phyloP scores from a whole-genome alignment of 75 land plant species.

The Chamaecyparis obtusa region DNA sequence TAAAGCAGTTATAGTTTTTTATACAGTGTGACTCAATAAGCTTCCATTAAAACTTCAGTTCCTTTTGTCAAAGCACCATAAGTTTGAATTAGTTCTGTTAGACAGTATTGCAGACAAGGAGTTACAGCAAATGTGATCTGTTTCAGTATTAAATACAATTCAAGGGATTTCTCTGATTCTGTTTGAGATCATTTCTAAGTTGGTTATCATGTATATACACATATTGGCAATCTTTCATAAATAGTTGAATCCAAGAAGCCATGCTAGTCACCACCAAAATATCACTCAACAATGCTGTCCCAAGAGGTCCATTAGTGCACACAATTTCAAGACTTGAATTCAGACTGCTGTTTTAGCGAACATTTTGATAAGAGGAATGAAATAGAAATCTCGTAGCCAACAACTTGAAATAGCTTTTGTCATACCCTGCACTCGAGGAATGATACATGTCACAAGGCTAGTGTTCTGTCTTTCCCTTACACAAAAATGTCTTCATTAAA shows the following conservation, averaged over 20 bases:
- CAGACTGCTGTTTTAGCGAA: background rate
- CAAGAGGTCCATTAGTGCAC: background rate
- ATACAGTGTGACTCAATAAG: background rate
- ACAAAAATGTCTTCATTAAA: background rate
- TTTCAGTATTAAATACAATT: background rate
- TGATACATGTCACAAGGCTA: background rate
- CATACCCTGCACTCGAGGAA: background rate
- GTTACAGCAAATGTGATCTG: background rate
- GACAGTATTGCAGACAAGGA: background rate
- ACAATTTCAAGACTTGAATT: background rate
- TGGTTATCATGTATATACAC: background rate
- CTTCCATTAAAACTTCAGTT: background rate
- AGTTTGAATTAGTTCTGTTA: background rate
- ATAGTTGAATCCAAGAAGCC: background rate
- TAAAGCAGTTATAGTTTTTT: background rate
- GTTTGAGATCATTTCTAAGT: background rate
- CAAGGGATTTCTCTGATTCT: background rate
- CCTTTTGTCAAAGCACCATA: background rate
- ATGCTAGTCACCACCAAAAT: background rate
- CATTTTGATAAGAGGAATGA: background rate
- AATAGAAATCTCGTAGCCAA: background rate
- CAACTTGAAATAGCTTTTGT: background rate
- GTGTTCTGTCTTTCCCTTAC: background rate
- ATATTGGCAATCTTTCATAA: background rate
- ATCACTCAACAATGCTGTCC: background rate